Percentiles rank a stretch among this genome's conserved stretches.
These are phyloP conservation scores for Vachellia collinsii DNA, from an alignment of 306 rosid genomes.

Conservation along the genomic window DNA sequence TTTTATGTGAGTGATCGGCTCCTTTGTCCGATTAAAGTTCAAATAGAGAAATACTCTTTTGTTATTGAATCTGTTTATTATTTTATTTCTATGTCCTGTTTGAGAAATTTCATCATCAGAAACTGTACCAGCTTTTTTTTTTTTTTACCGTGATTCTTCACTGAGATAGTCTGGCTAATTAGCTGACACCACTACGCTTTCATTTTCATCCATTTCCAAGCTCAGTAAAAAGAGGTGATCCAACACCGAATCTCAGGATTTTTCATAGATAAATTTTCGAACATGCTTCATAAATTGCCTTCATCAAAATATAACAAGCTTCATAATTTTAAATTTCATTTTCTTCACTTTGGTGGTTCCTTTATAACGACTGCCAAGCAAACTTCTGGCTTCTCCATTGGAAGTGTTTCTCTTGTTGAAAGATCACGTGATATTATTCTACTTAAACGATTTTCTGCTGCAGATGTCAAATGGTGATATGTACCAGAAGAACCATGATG, in stretches of 20 bases:
- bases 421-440: not conserved
- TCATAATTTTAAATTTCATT: too few relatives aligned
- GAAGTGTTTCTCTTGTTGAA: not conserved
- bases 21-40: not conserved
- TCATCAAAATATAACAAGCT: too few relatives aligned
- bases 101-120: not conserved
- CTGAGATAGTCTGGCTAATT: not conserved
- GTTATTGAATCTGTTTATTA: not conserved
- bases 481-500: slow-evolving; percentile 86
- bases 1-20: slow-evolving; percentile 74
- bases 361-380: too few relatives aligned
- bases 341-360: too few relatives aligned
- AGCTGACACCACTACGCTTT: not conserved
- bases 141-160: not conserved
- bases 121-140: not conserved
- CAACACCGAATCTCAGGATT: too few relatives aligned
- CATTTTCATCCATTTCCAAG: not conserved
- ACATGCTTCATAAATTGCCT: not conserved
- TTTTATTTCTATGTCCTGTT: not conserved
- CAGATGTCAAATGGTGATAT: slow-evolving; percentile 95
- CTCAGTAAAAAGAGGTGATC: not conserved
- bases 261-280: too few relatives aligned
- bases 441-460: slow-evolving; percentile 6
- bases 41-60: not conserved
- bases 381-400: not conserved